Evolutionary conservation across 2,329 filamentous ascomycete species (phyloP).

Genomic region (Epichloe brachyelytri): DNA sequence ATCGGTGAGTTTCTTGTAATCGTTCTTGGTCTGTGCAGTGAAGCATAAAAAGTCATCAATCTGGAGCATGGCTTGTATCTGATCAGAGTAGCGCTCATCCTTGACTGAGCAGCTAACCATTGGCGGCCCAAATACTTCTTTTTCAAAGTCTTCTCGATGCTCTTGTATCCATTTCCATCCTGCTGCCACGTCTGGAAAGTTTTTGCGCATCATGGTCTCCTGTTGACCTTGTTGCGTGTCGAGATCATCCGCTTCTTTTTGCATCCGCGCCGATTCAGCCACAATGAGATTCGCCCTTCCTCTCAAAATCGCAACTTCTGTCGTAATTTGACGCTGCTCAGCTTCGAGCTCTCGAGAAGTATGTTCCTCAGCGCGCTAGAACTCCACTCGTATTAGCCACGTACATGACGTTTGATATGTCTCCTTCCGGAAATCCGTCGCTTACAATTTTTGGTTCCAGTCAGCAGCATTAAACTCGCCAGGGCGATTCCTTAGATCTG

Average conservation of each 20-base stretch:
- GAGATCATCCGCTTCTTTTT: conserved; percentile 43
- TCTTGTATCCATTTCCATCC: conserved; percentile 76
- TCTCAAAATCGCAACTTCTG: conserved; percentile 29
- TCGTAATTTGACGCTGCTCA: conserved; percentile 23
- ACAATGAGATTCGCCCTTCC: conserved; percentile 29
- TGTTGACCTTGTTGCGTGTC: conserved; percentile 67
- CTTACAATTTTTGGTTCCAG: conserved; percentile 62
- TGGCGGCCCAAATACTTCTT: conserved; percentile 68
- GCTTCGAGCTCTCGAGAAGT: conserved; percentile 37
- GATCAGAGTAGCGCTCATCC: conserved; percentile 50
- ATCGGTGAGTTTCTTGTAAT: conserved; percentile 61
- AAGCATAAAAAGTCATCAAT: conserved; percentile 49
- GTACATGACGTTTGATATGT: background rate
- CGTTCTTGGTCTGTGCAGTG: conserved; percentile 61
- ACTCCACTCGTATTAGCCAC: conserved; percentile 13
- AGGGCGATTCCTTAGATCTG: conserved; percentile 46
- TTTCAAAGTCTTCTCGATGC: conserved; percentile 56
- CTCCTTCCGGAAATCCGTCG: conserved; percentile 7
- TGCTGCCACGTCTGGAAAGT: conserved; percentile 49
- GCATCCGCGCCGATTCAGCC: conserved; percentile 22
- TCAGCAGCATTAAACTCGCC: conserved; percentile 54
- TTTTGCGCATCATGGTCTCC: conserved; percentile 46
- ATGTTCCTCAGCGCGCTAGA: conserved; percentile 48
- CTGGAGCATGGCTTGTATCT: conserved; percentile 39
- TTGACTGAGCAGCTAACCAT: conserved; percentile 70